Evolutionary conservation across 768 basidiomycete species (phyloP).

Genomic region (Mycena leptocephala): DNA sequence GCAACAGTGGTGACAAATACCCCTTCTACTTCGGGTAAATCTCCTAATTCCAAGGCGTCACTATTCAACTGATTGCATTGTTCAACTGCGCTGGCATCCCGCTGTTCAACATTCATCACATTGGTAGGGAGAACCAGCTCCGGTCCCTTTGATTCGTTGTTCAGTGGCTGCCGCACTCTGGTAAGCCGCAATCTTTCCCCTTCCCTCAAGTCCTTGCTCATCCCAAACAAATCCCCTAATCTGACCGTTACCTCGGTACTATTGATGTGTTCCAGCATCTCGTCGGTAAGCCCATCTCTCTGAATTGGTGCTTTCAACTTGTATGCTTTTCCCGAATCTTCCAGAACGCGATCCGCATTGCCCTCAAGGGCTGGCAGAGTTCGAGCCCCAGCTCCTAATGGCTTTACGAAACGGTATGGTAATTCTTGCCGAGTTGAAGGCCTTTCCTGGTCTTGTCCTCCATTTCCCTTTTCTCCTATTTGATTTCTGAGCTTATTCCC

Average conservation of each 20-base stretch:
- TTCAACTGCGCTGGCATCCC: not conserved
- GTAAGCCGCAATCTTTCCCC: conserved; percentile 19
- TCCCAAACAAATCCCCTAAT: conserved; percentile 20
- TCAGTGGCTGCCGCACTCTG: not conserved
- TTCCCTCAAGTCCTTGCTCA: conserved; percentile 21
- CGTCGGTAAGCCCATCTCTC: conserved; percentile 18
- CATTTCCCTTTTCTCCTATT: not conserved
- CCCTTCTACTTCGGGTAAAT: conserved; percentile 14
- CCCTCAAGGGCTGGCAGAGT: conserved; percentile 11
- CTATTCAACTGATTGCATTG: not conserved
- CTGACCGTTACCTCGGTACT: conserved; percentile 17
- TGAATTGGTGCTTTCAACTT: conserved; percentile 22
- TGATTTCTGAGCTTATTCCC: conserved; percentile 5
- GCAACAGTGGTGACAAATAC: conserved; percentile 10
- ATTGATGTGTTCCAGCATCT: conserved; percentile 24
- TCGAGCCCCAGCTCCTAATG: conserved; percentile 18
- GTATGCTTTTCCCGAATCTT: conserved; percentile 16
- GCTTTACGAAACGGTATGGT: conserved; percentile 16
- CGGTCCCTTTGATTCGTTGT: not conserved
- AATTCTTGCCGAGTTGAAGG: not conserved
- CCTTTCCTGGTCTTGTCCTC: not conserved
- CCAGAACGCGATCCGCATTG: not conserved
- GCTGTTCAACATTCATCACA: not conserved
- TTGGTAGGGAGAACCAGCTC: not conserved
- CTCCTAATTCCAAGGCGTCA: conserved; percentile 6